Evolutionary conservation across 1,284 basidiomycete genomes (phyloP), one percentile per base, ranked within the genome.

Genomic region (Austroboletus niveus): DNA sequence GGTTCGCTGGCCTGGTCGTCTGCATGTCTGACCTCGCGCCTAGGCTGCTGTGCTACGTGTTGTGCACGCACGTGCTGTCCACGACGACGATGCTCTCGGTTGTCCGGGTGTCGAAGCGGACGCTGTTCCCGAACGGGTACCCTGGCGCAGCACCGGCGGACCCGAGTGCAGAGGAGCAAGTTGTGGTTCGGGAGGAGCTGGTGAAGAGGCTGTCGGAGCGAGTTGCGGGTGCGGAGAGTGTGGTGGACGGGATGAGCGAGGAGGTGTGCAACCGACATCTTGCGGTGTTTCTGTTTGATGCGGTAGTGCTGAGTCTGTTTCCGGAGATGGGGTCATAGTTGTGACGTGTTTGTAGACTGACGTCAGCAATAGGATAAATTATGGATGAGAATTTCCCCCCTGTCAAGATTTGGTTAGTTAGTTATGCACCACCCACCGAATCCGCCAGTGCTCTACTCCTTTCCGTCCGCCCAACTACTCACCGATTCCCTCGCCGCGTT

Each of bases 111-210:
- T 72, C 79, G 8, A 89, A 88, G 58, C 75, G 76, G 22, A 77
- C 81, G 4, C 74, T 94, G 36, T 93, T 92, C 62, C 90, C 92
- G 5, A 84, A 86, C 53, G 91, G 90, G 20, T 89, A 89, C 69
- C 89, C 89, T 2, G 84, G 78, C 0, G 79, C 82, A 1, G 66
- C 82, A 1, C 81, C 84, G 6, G 70, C 75, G 4, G 85, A 89
- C 47, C 91, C 90, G 24, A 81, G 81, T 0, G 71, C 72, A 0
- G 87, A 88, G 60, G 87, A 91, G 64, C 87, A 90, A 63, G 70
- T 72, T 3, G 73, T 72, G 35, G 72, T 88, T 49, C 78, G 79
- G 22, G 75, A 77, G n/a, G 70, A 71, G 47, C 65, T 89, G 14
- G 64, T 80, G 27, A 64, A 70, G 29, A 74, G 81, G 60, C 65